Percentiles rank a stretch among this genome's conserved stretches.
Conservation (phyloP, 768 basidiomycete species). For the Amanita inopinata region DNA sequence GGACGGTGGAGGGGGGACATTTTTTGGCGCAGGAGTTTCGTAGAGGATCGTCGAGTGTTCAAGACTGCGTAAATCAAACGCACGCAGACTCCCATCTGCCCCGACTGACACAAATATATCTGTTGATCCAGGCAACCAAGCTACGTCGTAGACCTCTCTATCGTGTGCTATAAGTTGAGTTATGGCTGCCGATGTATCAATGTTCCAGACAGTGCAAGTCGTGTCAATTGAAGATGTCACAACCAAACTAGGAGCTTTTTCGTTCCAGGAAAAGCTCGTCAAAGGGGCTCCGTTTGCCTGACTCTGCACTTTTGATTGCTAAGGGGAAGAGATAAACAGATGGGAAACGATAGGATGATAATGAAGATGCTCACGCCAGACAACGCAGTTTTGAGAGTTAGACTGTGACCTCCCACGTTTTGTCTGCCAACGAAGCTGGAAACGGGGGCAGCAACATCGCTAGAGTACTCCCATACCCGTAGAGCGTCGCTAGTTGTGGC, state of each 20-base stretch:
- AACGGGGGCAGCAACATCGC: constrained; percentile 47
- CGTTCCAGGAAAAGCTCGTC: constrained; percentile 98
- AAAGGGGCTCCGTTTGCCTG: constrained; percentile 80
- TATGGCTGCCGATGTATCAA: constrained; percentile 85
- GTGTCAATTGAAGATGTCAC: constrained; percentile 99
- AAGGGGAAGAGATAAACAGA: constrained; percentile 10
- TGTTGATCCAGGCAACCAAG: constrained; percentile 94
- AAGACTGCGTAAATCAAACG: constrained; percentile 91
- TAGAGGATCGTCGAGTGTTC: constrained; percentile 99
- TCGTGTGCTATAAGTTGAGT: constrained; percentile 98
- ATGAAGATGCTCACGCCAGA: constrained; percentile 56
- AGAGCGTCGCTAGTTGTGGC: constrained; percentile 93
- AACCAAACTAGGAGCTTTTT: constrained; percentile 80
- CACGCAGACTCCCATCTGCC: constrained; percentile 91
- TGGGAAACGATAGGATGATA: constrained; percentile 3
- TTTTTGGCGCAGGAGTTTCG: constrained; percentile 80
- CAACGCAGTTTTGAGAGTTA: constrained; percentile 66
- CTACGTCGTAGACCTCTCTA: constrained; percentile 92
- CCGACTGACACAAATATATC: constrained; percentile 98
- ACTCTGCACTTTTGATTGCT: constrained; percentile 88
- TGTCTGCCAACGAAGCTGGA: constrained; percentile 67
- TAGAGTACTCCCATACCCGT: constrained; percentile 82
- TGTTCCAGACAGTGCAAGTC: constrained; percentile 98
- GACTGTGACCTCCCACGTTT: constrained; percentile 45
- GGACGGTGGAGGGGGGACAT: constrained; percentile 44